Conservation (phyloP, 306 rosid genomes). For the Lithocarpus polystachyus region DNA sequence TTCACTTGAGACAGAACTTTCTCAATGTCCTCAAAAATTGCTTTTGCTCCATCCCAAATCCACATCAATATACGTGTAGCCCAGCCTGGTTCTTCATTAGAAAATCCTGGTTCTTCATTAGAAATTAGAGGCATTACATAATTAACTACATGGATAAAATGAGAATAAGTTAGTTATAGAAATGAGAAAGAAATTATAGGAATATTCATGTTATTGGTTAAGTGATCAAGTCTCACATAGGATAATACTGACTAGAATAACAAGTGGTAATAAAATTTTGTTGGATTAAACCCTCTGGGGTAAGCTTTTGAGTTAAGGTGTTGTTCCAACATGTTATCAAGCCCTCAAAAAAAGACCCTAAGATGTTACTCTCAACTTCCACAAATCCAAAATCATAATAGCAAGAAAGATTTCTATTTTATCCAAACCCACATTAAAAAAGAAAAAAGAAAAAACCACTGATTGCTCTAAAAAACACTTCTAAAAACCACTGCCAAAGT, state of each 20-base stretch:
- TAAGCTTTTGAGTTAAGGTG: not conserved
- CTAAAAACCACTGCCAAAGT: too few species aligned
- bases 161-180: not conserved
- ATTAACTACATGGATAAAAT: conserved; percentile 21
- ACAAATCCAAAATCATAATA: not conserved
- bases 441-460: too few species aligned
- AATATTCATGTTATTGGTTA: not conserved
- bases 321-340: not conserved
- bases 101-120: conserved; percentile 29
- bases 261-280: not conserved
- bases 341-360: too few species aligned
- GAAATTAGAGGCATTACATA: conserved; percentile 26
- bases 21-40: conserved; percentile 48
- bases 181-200: not conserved
- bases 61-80: conserved; percentile 30
- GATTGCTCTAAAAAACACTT: too few species aligned
- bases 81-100: conserved; percentile 29
- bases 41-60: conserved; percentile 41
- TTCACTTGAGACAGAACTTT: conserved; percentile 46
- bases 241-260: not conserved
- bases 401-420: too few species aligned
- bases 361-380: not conserved
- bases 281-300: too few species aligned
- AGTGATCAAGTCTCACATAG: not conserved
- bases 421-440: too few species aligned